Evolutionary conservation across 371 early-diverging fungal species (phyloP), one percentile per base, ranked within the genome.

Genomic region (Catenaria anguillulae): DNA sequence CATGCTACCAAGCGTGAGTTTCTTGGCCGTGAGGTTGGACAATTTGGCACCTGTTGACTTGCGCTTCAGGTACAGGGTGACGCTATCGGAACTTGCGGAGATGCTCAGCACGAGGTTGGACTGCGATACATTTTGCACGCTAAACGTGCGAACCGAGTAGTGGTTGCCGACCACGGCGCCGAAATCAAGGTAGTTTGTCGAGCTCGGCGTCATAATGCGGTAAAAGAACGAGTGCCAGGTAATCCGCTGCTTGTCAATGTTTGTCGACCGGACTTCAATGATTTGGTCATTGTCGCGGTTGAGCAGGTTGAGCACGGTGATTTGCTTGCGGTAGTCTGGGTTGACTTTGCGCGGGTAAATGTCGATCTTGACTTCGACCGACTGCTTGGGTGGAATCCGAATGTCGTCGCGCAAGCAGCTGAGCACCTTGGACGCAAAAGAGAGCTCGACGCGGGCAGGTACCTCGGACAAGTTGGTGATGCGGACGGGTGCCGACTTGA

Each of bases 311-410:
- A 88, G 87, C 23, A 97, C 79, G 0, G 91, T 91, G 26, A 97
- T 84, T 70, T 97, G 93, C 69, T 96, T 97, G 64, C 92, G 82
- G 70, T 97, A 97, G 55, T 93, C 92, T 1, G 94, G 90, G 65
- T 97, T 97, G 36, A 93, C 87, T 70, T 95, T 94, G n/a, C 97
- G 86, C 2, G 98, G 98, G 68, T 92, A 95, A 52, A 97, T 84
- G 68, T 94, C 94, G 26, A 97, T 73, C 65, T 90, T 91, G 35
- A 93, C 80, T 50, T 88, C 85, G 19, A 84, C 78, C n/a, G 85
- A 77, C 42, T 85, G 84, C 60, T 81, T 80, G 24, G 97, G 90
- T 15, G 87, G 86, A 36, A 97, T 90, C 13, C 76, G 69, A 26
- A 94, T 78, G 59, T 89, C 87, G 26, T 84, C 87, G 6, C 84